Evolutionary conservation across 805 yeast genomes (phyloP).

Genomic region (Ogataea haglerorum): DNA sequence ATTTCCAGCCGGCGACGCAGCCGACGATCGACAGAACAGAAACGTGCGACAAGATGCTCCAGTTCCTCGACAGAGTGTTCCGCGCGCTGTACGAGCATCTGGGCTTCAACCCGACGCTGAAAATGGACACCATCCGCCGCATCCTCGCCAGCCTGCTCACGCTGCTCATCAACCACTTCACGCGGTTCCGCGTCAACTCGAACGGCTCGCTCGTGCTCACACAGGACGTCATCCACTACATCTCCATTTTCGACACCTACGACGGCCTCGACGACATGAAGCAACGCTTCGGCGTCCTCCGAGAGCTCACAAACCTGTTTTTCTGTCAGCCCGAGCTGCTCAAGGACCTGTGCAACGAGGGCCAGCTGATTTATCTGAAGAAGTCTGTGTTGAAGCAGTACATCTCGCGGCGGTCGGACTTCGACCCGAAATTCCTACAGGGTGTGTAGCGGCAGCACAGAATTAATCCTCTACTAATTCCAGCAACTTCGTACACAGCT

Average conservation of each 20-base stretch:
- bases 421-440: slow-evolving; percentile 43
- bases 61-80: slow-evolving; percentile 37
- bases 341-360: slow-evolving; percentile 76
- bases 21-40: slow-evolving; percentile 53
- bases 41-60: slow-evolving; percentile 62
- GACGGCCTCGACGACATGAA: slow-evolving; percentile 50
- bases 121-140: slow-evolving; percentile 21
- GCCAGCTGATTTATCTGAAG: slow-evolving; percentile 66
- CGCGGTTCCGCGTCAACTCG: slow-evolving; percentile 70
- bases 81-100: slow-evolving; percentile 37
- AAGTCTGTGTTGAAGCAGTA: slow-evolving; percentile 61
- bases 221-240: slow-evolving; percentile 77
- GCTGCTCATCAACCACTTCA: slow-evolving; percentile 65
- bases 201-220: slow-evolving; percentile 82
- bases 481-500: slow-evolving; percentile 3
- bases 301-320: slow-evolving; percentile 80
- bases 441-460: slow-evolving; percentile 19
- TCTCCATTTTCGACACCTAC: slow-evolving; percentile 32
- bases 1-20: slow-evolving; percentile 42
- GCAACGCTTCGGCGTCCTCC: slow-evolving; percentile 41
- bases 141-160: slow-evolving; percentile 36
- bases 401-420: slow-evolving; percentile 68
- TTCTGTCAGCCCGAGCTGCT: slow-evolving; percentile 80
- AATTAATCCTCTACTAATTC: slow-evolving; percentile 2
- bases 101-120: slow-evolving; percentile 27